These are phyloP conservation scores for Pythium brassicae DNA, from an alignment of 352 stramenopile species.

Conservation along the genomic window DNA sequence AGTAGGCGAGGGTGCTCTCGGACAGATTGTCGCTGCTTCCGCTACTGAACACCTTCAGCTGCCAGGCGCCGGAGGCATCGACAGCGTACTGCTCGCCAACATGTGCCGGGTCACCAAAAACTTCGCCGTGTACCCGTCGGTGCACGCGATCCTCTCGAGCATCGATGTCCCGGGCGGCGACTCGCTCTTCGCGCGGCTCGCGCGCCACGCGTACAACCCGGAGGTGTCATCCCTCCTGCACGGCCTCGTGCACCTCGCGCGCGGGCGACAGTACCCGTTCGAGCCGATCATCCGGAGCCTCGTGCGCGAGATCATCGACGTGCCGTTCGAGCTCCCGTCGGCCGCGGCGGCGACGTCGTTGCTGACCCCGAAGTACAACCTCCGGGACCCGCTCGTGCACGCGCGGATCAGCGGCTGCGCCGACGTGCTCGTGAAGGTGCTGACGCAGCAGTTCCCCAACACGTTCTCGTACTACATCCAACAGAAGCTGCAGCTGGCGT, in stretches of 20 bases:
- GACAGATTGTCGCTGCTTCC: no score
- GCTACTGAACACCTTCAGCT: no score
- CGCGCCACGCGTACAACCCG: conserved; percentile 50
- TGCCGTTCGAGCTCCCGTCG: conserved; percentile 15
- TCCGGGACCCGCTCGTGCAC: conserved; percentile 36
- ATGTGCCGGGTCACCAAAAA: conserved; percentile 72
- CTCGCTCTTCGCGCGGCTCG: conserved; percentile 43
- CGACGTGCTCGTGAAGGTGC: conserved; percentile 60
- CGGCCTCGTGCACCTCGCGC: conserved; percentile 59
- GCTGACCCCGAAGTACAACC: conserved; percentile 37
- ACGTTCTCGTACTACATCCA: conserved; percentile 77
- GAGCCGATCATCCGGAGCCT: conserved; percentile 51
- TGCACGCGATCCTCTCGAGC: conserved; percentile 49
- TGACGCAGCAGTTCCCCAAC: conserved; percentile 69
- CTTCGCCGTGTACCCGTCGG: conserved; percentile 58
- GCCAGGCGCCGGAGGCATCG: conserved; percentile 15
- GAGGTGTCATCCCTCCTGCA: conserved; percentile 60
- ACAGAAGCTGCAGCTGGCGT: conserved; percentile 58
- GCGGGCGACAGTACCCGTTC: conserved; percentile 35
- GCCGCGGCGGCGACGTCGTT: conserved; percentile 26
- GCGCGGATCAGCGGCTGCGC: conserved; percentile 55
- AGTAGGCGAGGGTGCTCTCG: no score
- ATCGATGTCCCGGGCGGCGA: conserved; percentile 28
- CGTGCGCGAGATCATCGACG: conserved; percentile 42
- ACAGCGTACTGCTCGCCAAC: conserved; percentile 57